phyloP scores from a whole-genome alignment of 1,284 basidiomycete species.

The Ustilago curta region DNA sequence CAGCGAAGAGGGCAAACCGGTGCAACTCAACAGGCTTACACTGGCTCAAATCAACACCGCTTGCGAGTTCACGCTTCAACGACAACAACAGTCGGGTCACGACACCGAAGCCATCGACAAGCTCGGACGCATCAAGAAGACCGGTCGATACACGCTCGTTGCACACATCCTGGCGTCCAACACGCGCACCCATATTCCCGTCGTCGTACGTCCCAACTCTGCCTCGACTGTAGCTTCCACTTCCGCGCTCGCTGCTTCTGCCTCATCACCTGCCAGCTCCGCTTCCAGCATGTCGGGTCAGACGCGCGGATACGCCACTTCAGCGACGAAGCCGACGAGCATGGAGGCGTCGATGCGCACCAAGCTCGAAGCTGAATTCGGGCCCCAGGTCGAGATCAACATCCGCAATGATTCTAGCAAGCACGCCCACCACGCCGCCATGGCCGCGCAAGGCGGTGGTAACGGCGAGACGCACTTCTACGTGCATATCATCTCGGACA shows the following conservation, averaged over 20 bases:
- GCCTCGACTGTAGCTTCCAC: slow-evolving; percentile 9
- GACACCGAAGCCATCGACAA: slow-evolving; percentile 30
- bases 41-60: slow-evolving; percentile 40
- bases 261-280: background rate
- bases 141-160: slow-evolving; percentile 30
- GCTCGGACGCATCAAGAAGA: slow-evolving; percentile 44
- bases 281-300: slow-evolving; percentile 19
- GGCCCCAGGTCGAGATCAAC: slow-evolving; percentile 41
- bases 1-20: slow-evolving; percentile 23
- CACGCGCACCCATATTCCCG: slow-evolving; percentile 36
- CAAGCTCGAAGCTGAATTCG: slow-evolving; percentile 52
- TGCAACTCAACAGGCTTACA: slow-evolving; percentile 36
- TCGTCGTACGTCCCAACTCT: slow-evolving; percentile 26
- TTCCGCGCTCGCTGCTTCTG: slow-evolving; percentile 6
- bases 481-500: slow-evolving; percentile 63
- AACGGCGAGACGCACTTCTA: slow-evolving; percentile 68
- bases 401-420: slow-evolving; percentile 64
- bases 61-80: slow-evolving; percentile 32
- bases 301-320: slow-evolving; percentile 37
- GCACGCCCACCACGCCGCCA: slow-evolving; percentile 69
- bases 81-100: background rate
- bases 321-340: slow-evolving; percentile 9
- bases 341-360: slow-evolving; percentile 57
- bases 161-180: slow-evolving; percentile 34
- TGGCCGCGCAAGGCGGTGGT: slow-evolving; percentile 67